Evolutionary conservation across 2,329 filamentous ascomycete genomes (phyloP), one percentile per base, ranked within the genome.

Genomic region (Cercospora berteroae): DNA sequence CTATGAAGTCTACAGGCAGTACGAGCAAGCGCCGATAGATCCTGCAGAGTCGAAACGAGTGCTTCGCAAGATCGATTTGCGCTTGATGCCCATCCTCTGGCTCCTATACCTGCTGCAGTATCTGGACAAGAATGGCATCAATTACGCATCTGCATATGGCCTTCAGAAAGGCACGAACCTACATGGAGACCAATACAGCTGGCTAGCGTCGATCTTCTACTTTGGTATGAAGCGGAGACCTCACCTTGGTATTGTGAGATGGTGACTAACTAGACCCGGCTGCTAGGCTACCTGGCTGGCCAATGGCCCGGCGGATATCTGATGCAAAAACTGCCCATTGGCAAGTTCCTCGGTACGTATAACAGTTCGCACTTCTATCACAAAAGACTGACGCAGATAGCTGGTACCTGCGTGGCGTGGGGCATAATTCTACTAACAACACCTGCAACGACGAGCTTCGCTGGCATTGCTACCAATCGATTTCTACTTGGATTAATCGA

Each of bases 81-180:
- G 77, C n/a, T 69, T 80, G 2, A 69, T 79, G 6, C 77, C 77
- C 0, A 72, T 77, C 5, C 72, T 79, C 5, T 76, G 74, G 50
- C 65, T 77, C 5, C 73, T 79, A 10, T 79, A 81, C 68, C 71
- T 81, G 4, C 63, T 81, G 50, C 80, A 81, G 64, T 75, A 81
- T 65, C 74, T 82, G 4, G 80, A 82, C 66, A 82, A 82, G 70
- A 76, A 76, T 29, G 72, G 72, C 13, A 71, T 77, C 59, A 74
- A 76, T 44, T 86, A 85, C 73, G 83, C 83, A 7, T 82, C 80
- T 65, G 81, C 81, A 0, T 86, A 82, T 70, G 83, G 83, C 0
- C 74, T 86, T 12, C 75, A 82, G 52, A 74, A 82, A 36, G 83
- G 80, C 1, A 84, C 83, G 0, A 75, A 85, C 63, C 77, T 87